Base-by-base conservation (phyloP, 441 rosid species). In the Theobroma grandiflorum region DNA sequence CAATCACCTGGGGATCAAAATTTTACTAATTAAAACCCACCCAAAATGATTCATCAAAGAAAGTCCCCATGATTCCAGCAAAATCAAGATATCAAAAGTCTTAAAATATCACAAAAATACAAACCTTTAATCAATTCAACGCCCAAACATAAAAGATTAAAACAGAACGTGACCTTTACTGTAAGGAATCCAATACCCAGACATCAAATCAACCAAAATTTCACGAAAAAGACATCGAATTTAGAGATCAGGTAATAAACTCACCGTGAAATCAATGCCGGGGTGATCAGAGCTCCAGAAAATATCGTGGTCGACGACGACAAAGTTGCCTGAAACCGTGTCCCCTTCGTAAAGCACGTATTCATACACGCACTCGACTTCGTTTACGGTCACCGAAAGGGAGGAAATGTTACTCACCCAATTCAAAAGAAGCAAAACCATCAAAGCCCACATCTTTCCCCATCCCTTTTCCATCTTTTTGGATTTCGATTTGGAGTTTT, bases 231-330 rank as follows among this genome's bases (percentile, higher is more conserved):
- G 33, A 11, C 4, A 45, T 18, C 2, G 26, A 16, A 43, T 31
- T 18, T 35, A 66, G 14, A 66, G 63, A 53, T 53, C 26, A n/a
- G 42, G 26, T 20, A 12, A 22, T 45, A 75, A 11, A 15, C 86
- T 90, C 65, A 96, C 99, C 20, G 82, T 89, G 78, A 96, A 90
- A 88, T 96, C 99, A 80, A 95, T 89, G 81, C 98, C 99, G 42
- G 98, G 98, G 86, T 96, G 98, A 84, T 96, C 99, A 37, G 98
- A 85, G 84, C 92, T 83, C 99, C 98, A 96, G 93, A 95, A 96
- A 81, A 96, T 95, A 78, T 95, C 98, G 81, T 95, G 98, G 79
- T 96, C 99, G 62, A 95, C 98, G 78, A 95, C 99, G 9, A 96
- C 98, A 91, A 93, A 96, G 86, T 93, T 96, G 3, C 99, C 99